Conservation (phyloP, 495 filamentous ascomycete genomes). For the Lasiosphaeria miniovina region DNA sequence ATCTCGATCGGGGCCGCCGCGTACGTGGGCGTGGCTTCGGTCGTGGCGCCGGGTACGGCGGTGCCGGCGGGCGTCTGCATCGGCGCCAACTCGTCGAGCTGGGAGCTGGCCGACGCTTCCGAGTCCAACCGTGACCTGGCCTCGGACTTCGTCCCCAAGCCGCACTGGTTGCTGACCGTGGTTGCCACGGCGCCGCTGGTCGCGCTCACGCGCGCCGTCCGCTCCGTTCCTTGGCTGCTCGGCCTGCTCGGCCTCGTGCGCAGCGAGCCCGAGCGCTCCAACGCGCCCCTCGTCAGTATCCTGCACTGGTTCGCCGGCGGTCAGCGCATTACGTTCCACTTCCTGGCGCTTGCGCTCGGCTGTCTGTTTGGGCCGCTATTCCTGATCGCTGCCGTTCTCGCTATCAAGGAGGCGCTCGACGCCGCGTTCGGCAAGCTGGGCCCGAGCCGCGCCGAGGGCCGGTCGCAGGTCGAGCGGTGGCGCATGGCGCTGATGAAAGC, state of each 20-base stretch:
- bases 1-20: slow-evolving; percentile 39
- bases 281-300: slow-evolving; percentile 28
- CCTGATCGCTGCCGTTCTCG: slow-evolving; percentile 31
- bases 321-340: slow-evolving; percentile 39
- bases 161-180: slow-evolving; percentile 33
- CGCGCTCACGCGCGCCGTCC: slow-evolving; percentile 27
- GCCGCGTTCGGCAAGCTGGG: slow-evolving; percentile 28
- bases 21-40: slow-evolving; percentile 35
- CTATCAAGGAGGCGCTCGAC: slow-evolving; percentile 12
- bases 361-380: slow-evolving; percentile 36
- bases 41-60: slow-evolving; percentile 40
- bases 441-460: slow-evolving; percentile 26
- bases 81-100: slow-evolving; percentile 47
- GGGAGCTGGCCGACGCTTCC: slow-evolving; percentile 39
- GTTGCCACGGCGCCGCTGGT: slow-evolving; percentile 32
- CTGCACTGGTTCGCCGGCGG: slow-evolving; percentile 39
- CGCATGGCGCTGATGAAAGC: slow-evolving; percentile 21
- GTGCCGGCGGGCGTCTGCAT: slow-evolving; percentile 41
- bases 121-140: slow-evolving; percentile 38
- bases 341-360: slow-evolving; percentile 33
- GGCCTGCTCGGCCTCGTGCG: slow-evolving; percentile 38
- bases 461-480: slow-evolving; percentile 32
- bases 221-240: slow-evolving; percentile 38
- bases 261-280: slow-evolving; percentile 13
- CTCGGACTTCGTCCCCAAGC: slow-evolving; percentile 28